Conservation (phyloP, 169 alveolate genomes). For the Eimeria necatrix region DNA sequence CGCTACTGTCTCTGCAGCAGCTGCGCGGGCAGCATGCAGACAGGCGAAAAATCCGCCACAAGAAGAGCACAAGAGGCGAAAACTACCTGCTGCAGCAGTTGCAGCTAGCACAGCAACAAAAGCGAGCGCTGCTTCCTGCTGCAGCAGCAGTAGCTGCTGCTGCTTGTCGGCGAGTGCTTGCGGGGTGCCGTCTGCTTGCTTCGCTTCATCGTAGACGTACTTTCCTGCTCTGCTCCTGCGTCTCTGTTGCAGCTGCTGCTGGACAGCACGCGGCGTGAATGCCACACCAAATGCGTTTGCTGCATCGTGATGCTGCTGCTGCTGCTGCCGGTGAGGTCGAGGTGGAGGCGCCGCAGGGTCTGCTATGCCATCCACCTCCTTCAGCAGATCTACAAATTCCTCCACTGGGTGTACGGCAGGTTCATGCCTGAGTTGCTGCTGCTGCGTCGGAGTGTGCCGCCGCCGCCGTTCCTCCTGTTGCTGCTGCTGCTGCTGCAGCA, state of each 20-base stretch:
- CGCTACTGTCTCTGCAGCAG: constrained; percentile 29
- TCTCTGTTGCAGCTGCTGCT: not conserved
- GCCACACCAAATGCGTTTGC: constrained; percentile 1
- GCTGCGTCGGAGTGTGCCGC: not conserved
- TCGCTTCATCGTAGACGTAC: not conserved
- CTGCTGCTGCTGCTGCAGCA: constrained; percentile 63
- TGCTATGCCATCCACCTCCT: constrained; percentile 69
- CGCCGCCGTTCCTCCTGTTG: not conserved
- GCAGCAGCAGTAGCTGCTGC: constrained; percentile 49
- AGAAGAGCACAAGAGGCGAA: constrained; percentile 34
- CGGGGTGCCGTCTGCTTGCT: not conserved
- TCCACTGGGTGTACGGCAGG: constrained; percentile 19
- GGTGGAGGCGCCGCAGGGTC: constrained; percentile 64
- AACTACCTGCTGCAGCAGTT: constrained; percentile 28
- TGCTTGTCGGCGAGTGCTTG: constrained; percentile 34
- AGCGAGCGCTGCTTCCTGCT: constrained; percentile 45
- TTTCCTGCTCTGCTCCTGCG: not conserved
- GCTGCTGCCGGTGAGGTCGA: constrained; percentile 5
- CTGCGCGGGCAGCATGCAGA: constrained; percentile 45
- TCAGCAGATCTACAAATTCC: constrained; percentile 60
- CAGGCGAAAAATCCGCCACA: constrained; percentile 60
- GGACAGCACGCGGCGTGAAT: not conserved
- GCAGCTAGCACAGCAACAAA: constrained; percentile 73
- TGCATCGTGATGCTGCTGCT: constrained; percentile 31
- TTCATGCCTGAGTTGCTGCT: constrained; percentile 35